Conservation (phyloP, 2,329 filamentous ascomycete genomes). For the Apiospora sp. region DNA sequence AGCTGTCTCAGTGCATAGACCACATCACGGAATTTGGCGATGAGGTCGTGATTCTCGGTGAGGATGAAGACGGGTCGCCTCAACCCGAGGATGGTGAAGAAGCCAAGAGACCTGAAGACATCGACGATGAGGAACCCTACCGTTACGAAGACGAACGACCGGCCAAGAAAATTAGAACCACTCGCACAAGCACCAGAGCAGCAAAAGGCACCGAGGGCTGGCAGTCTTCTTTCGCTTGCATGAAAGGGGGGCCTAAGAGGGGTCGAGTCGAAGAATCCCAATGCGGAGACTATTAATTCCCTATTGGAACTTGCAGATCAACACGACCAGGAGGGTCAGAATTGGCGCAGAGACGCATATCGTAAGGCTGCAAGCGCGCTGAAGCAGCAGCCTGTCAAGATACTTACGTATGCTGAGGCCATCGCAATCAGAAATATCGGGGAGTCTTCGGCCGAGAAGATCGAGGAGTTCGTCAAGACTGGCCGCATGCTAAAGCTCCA, state of each 20-base stretch:
- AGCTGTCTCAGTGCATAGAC: slow-evolving; percentile 70
- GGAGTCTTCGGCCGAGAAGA: slow-evolving; percentile 77
- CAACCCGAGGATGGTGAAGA: slow-evolving; percentile 36
- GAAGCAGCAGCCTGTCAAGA: slow-evolving; percentile 67
- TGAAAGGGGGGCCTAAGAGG: slow-evolving; percentile 59
- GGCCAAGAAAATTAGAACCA: slow-evolving; percentile 34
- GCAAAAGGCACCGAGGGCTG: slow-evolving; percentile 35
- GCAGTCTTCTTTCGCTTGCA: slow-evolving; percentile 63
- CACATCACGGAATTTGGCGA: slow-evolving; percentile 67
- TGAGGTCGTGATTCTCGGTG: slow-evolving; percentile 59
- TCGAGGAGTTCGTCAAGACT: slow-evolving; percentile 86
- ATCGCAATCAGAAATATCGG: slow-evolving; percentile 74
- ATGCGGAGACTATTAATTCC: slow-evolving; percentile 76
- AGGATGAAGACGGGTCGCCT: slow-evolving; percentile 43
- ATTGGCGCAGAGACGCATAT: slow-evolving; percentile 80
- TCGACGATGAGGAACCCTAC: slow-evolving; percentile 24
- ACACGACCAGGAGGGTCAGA: slow-evolving; percentile 75
- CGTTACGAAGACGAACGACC: slow-evolving; percentile 30
- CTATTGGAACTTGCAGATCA: slow-evolving; percentile 81
- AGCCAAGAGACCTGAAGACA: slow-evolving; percentile 38
- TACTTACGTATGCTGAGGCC: slow-evolving; percentile 76
- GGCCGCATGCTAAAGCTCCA: slow-evolving; percentile 76
- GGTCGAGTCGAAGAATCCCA: slow-evolving; percentile 66
- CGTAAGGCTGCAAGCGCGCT: slow-evolving; percentile 79
- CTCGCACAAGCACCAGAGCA: slow-evolving; percentile 33